phyloP scores from a whole-genome alignment of 176 grass and related monocot genomes.

The Aegilops bicornis region DNA sequence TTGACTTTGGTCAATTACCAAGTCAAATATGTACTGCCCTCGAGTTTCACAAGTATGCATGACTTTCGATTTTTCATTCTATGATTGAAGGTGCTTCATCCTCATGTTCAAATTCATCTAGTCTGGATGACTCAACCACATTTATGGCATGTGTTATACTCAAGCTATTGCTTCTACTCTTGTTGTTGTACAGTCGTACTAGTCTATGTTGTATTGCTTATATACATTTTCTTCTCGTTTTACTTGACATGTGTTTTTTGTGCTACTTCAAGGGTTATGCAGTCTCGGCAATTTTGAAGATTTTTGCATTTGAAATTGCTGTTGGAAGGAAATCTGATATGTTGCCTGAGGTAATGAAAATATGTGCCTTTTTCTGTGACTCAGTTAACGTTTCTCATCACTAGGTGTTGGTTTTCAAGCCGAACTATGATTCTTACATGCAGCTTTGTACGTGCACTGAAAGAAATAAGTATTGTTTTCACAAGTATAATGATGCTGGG shows the following conservation, averaged over 20 bases:
- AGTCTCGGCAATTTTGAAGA: slow-evolving; percentile 95
- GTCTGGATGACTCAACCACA: background rate
- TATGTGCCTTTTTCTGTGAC: background rate
- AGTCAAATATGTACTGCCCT: background rate
- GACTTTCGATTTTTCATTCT: background rate
- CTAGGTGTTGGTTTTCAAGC: background rate
- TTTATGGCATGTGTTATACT: background rate
- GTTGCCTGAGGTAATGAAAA: slow-evolving; percentile 85
- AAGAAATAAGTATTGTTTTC: slow-evolving; percentile 23
- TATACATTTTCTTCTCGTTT: background rate
- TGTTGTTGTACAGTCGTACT: background rate
- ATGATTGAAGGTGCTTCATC: slow-evolving; percentile 2
- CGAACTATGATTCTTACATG: background rate
- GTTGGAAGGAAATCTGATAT: slow-evolving; percentile 81
- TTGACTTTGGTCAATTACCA: background rate
- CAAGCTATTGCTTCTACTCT: background rate
- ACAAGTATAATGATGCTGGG: background rate
- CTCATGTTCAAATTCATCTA: background rate
- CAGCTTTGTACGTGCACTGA: slow-evolving; percentile 5
- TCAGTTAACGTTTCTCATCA: background rate
- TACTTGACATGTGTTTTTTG: slow-evolving; percentile 9
- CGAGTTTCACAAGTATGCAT: background rate
- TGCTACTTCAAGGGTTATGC: slow-evolving; percentile 77
- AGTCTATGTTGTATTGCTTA: slow-evolving; percentile 2
- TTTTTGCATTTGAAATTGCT: slow-evolving; percentile 87